These are phyloP conservation scores for Arthrocladium fulminans DNA, from an alignment of 2,329 filamentous ascomycete species.

Conservation along the genomic window DNA sequence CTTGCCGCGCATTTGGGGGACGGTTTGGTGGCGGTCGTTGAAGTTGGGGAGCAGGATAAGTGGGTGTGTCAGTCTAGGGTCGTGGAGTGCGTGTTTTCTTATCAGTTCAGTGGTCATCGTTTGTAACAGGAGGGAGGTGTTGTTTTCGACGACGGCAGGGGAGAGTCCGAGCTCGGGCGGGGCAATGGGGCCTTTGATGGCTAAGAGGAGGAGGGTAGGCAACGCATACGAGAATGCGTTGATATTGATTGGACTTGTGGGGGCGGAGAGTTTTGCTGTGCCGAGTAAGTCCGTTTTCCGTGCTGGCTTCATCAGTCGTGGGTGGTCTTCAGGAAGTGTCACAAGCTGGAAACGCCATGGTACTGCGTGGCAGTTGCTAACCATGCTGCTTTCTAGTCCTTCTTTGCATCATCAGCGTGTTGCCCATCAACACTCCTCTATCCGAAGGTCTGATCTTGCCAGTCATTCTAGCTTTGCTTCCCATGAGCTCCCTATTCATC, in stretches of 20 bases:
- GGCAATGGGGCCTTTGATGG: neutral
- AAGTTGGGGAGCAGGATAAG: neutral
- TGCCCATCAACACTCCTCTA: neutral
- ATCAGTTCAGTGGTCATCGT: neutral
- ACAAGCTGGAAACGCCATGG: too few species aligned
- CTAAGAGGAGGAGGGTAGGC: neutral
- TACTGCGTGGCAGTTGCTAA: too few species aligned
- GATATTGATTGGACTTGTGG: neutral
- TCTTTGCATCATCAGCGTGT: neutral
- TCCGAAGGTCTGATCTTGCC: constrained; percentile 1
- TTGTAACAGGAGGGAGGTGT: neutral
- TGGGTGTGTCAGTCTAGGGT: neutral
- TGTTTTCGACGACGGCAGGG: neutral
- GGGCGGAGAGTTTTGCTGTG: constrained; percentile 3
- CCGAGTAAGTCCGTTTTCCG: constrained; percentile 4
- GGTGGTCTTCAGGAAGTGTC: too few species aligned
- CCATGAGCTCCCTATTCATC: constrained; percentile 1
- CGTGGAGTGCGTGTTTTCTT: neutral
- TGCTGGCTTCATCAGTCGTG: neutral
- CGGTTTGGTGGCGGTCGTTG: neutral
- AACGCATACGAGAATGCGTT: constrained; percentile 4
- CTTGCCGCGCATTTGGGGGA: neutral
- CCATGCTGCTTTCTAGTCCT: neutral
- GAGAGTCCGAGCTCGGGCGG: neutral
- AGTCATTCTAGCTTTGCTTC: constrained; percentile 3